phyloP scores from a whole-genome alignment of 257 asterid genomes.

The Misopates orontium region DNA sequence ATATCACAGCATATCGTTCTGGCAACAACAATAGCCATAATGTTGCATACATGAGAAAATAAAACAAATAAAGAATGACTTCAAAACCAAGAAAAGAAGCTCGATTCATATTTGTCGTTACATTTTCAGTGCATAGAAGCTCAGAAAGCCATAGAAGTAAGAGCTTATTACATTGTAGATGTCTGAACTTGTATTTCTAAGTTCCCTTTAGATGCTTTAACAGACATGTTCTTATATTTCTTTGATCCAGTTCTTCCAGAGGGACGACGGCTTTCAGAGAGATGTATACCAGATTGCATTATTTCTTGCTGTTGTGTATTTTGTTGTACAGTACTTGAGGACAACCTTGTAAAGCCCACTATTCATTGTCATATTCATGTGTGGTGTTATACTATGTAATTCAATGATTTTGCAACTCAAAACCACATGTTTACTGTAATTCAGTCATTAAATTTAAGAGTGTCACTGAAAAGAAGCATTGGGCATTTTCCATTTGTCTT shows the following conservation, averaged over 20 bases:
- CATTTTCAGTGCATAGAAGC: too few species aligned
- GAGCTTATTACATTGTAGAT: too few species aligned
- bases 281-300: conserved; percentile 83
- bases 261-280: conserved; percentile 81
- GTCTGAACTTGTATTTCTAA: not conserved
- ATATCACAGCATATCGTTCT: too few species aligned
- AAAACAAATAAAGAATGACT: too few species aligned
- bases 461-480: too few species aligned
- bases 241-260: conserved; percentile 74
- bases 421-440: not conserved
- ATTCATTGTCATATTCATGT: not conserved
- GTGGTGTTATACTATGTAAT: conserved; percentile 9
- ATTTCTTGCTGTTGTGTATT: conserved; percentile 71
- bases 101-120: not conserved
- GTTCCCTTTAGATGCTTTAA: not conserved
- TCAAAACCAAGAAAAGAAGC: not conserved
- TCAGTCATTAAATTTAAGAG: too few species aligned
- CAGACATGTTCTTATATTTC: conserved; percentile 8
- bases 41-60: too few species aligned
- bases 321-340: conserved; percentile 75
- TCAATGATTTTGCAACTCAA: not conserved
- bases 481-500: too few species aligned
- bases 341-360: conserved; percentile 55
- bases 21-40: too few species aligned
- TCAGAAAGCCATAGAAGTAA: too few species aligned